Percentiles rank a stretch among this genome's conserved stretches.
Conservation (phyloP, 2,329 filamentous ascomycete genomes). For the Dactylella cylindrospora region DNA sequence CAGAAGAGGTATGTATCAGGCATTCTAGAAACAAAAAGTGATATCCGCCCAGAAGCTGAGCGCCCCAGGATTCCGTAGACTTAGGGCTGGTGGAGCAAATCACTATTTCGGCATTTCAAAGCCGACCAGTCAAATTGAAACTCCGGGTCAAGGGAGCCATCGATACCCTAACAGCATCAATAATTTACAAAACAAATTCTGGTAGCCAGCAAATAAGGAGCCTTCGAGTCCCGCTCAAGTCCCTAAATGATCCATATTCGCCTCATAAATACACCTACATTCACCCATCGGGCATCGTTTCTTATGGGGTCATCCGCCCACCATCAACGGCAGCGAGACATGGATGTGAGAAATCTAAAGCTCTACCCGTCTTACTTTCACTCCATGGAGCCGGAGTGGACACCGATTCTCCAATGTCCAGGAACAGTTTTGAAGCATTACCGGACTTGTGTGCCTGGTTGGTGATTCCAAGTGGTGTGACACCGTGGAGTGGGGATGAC, state of each 20-base stretch:
- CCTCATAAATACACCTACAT: slow-evolving; percentile 47
- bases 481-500: slow-evolving; percentile 63
- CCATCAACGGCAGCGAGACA: slow-evolving; percentile 53
- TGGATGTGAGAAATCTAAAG: slow-evolving; percentile 5
- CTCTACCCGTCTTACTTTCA: slow-evolving; percentile 57
- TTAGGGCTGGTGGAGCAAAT: slow-evolving; percentile 7
- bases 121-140: slow-evolving; percentile 10
- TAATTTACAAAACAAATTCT: not conserved
- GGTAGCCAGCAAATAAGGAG: not conserved
- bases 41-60: too few relatives aligned
- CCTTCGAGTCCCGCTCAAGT: slow-evolving; percentile 8
- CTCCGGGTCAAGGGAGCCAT: not conserved
- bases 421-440: slow-evolving; percentile 57
- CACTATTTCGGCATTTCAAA: slow-evolving; percentile 14
- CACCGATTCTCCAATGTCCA: slow-evolving; percentile 56
- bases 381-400: slow-evolving; percentile 63
- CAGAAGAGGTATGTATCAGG: slow-evolving; percentile 50
- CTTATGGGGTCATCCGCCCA: slow-evolving; percentile 61
- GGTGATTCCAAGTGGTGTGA: slow-evolving; percentile 61
- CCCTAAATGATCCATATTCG: slow-evolving; percentile 23
- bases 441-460: slow-evolving; percentile 61
- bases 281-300: slow-evolving; percentile 51
- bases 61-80: not conserved
- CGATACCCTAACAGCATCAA: not conserved
- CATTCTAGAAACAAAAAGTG: too few relatives aligned